These are phyloP conservation scores for Ceratocystiopsis sp. DNA, from an alignment of 2,329 filamentous ascomycete genomes.

Conservation along the genomic window DNA sequence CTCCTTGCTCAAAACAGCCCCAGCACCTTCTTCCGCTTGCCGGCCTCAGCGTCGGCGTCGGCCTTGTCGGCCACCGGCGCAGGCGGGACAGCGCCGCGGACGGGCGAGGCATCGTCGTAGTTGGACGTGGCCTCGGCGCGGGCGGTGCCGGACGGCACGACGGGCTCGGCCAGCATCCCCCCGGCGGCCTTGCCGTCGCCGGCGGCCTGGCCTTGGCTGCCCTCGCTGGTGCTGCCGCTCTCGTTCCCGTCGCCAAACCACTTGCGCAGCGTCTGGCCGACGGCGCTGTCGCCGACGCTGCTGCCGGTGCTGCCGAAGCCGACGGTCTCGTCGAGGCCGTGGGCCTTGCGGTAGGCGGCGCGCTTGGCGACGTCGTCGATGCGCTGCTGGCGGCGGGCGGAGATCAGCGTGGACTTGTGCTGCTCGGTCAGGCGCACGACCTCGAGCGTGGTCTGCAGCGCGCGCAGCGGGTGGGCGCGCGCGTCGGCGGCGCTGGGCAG, in stretches of 20 bases:
- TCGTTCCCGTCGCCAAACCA: too few relatives aligned
- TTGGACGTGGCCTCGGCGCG: too few relatives aligned
- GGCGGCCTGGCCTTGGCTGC: too few relatives aligned
- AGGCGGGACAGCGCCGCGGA: conserved; percentile 10
- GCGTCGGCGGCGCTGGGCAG: conserved; percentile 56
- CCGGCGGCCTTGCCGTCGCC: too few relatives aligned
- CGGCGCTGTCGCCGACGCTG: conserved; percentile 7
- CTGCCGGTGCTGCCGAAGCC: conserved; percentile 21
- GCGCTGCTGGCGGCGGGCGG: conserved; percentile 53
- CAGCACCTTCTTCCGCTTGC: conserved; percentile 57
- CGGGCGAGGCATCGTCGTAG: neutral
- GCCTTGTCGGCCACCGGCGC: neutral
- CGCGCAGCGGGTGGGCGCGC: conserved; percentile 51
- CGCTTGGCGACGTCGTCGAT: conserved; percentile 82
- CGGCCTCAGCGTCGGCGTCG: conserved; percentile 39
- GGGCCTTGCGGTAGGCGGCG: conserved; percentile 66
- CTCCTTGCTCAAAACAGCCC: conserved; percentile 50
- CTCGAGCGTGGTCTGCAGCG: conserved; percentile 45
- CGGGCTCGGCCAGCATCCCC: too few relatives aligned
- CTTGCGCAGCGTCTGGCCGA: conserved; percentile 7
- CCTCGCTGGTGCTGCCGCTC: too few relatives aligned
- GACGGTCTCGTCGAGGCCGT: conserved; percentile 55
- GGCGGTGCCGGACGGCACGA: too few relatives aligned
- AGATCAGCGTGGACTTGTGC: conserved; percentile 49
- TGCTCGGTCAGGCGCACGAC: conserved; percentile 63